Percentiles rank a stretch among this genome's conserved stretches.
These are phyloP conservation scores for Curvularia sp. DNA, from an alignment of 2,329 filamentous ascomycete species.

Conservation along the genomic window DNA sequence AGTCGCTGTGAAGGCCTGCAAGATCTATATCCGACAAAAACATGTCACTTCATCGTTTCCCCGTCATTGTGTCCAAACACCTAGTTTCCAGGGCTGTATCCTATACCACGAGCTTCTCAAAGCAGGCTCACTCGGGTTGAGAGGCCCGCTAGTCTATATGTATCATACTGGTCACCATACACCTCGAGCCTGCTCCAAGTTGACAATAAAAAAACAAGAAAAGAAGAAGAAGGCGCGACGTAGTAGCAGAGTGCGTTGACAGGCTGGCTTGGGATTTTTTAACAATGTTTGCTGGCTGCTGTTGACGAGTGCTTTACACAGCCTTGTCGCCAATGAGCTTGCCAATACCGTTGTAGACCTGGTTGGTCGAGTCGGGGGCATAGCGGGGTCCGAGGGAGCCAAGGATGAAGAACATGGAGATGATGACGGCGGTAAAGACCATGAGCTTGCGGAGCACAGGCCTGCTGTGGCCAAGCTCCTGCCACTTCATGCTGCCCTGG, in stretches of 20 bases:
- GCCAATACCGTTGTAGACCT: slow-evolving; percentile 45
- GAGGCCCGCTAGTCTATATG: slow-evolving; percentile 45
- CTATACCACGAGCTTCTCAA: slow-evolving; percentile 20
- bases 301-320: slow-evolving; percentile 17
- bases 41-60: slow-evolving; percentile 40
- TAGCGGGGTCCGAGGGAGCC: slow-evolving; percentile 54
- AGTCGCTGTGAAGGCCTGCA: slow-evolving; percentile 26
- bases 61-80: slow-evolving; percentile 37
- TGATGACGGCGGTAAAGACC: slow-evolving; percentile 68
- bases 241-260: slow-evolving; percentile 1
- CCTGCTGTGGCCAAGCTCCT: slow-evolving; percentile 79
- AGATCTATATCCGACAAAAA: slow-evolving; percentile 43
- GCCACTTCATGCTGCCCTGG: slow-evolving; percentile 79
- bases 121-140: slow-evolving; percentile 27
- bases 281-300: not conserved
- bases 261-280: not conserved
- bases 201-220: slow-evolving; percentile 38
- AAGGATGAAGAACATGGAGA: slow-evolving; percentile 74
- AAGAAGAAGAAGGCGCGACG: slow-evolving; percentile 22
- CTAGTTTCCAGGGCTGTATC: slow-evolving; percentile 25
- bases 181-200: slow-evolving; percentile 32
- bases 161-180: slow-evolving; percentile 36
- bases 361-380: slow-evolving; percentile 47
- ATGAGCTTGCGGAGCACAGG: slow-evolving; percentile 80
- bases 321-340: slow-evolving; percentile 44